Percentiles rank a stretch among this genome's conserved stretches.
These are phyloP conservation scores for Coniochaeta sp. DNA, from an alignment of 2,329 filamentous ascomycete genomes.

Conservation along the genomic window DNA sequence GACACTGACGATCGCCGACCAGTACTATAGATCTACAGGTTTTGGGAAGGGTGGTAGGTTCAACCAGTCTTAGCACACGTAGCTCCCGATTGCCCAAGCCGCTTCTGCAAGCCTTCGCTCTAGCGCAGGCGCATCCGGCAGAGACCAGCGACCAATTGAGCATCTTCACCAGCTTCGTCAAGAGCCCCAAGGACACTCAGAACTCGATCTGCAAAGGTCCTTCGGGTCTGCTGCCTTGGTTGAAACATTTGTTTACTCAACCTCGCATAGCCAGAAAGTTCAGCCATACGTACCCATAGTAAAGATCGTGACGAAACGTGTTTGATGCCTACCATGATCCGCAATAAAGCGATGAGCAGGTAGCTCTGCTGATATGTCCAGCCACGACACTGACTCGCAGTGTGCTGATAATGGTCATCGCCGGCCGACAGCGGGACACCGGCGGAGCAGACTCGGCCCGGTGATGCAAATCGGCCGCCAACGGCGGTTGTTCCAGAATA, in stretches of 20 bases:
- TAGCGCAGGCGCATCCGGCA: no score
- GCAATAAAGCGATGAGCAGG: not conserved
- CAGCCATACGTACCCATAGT: no score
- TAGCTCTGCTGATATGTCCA: no score
- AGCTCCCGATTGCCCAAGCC: not conserved
- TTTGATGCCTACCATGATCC: no score
- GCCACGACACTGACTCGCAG: not conserved
- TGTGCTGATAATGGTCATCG: not conserved
- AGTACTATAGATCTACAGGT: not conserved
- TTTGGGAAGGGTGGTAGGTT: not conserved
- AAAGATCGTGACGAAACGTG: no score
- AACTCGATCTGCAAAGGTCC: not conserved
- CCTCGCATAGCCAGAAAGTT: not conserved
- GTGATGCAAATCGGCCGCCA: not conserved
- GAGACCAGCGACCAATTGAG: not conserved
- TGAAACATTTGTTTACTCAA: not conserved
- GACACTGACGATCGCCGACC: not conserved
- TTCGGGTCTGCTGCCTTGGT: not conserved
- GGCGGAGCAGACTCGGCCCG: not conserved
- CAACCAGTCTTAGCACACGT: not conserved
- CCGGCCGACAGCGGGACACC: not conserved
- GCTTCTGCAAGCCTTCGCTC: not conserved
- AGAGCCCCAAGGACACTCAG: not conserved
- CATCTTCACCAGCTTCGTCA: not conserved
- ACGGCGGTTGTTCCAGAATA: constrained; percentile 2